Conservation (phyloP, 2,329 filamentous ascomycete genomes). For the Diaporthe sp. region DNA sequence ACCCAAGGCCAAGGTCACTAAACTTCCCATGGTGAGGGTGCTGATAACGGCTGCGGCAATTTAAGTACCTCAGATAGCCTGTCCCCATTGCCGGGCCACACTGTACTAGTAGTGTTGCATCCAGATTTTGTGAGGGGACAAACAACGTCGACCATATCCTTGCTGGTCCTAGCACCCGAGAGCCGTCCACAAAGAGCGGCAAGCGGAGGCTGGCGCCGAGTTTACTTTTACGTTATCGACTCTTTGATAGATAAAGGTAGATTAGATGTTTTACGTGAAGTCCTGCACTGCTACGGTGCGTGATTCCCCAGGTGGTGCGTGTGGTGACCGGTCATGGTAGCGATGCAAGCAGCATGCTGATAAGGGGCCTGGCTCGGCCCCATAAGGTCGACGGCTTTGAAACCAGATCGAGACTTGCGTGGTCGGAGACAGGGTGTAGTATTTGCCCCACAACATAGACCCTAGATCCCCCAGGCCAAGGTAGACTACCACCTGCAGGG, state of each 20-base stretch:
- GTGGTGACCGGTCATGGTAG: not conserved
- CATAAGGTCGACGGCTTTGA: not conserved
- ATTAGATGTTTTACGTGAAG: not conserved
- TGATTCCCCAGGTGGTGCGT: not conserved
- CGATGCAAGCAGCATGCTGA: not conserved
- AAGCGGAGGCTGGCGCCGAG: constrained; percentile 2
- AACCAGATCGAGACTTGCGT: not conserved
- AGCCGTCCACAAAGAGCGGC: not conserved
- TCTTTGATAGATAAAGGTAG: not conserved
- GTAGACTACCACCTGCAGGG: not conserved
- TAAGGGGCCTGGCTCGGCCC: not conserved
- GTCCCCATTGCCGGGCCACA: not conserved
- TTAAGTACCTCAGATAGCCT: not conserved
- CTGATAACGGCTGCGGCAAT: constrained; percentile 17
- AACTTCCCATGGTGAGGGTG: not conserved
- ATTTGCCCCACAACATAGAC: not conserved
- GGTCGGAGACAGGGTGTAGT: not conserved
- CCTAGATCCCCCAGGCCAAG: not conserved
- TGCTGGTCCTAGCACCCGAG: not conserved
- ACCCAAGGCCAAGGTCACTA: not conserved
- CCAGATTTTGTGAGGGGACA: not conserved
- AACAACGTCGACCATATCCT: not conserved
- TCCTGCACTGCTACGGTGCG: not conserved
- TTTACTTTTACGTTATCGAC: not conserved
- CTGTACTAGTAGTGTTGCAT: constrained; percentile 2